Evolutionary conservation across 2,329 filamentous ascomycete species (phyloP).

Genomic region (Pezicula radicicola): DNA sequence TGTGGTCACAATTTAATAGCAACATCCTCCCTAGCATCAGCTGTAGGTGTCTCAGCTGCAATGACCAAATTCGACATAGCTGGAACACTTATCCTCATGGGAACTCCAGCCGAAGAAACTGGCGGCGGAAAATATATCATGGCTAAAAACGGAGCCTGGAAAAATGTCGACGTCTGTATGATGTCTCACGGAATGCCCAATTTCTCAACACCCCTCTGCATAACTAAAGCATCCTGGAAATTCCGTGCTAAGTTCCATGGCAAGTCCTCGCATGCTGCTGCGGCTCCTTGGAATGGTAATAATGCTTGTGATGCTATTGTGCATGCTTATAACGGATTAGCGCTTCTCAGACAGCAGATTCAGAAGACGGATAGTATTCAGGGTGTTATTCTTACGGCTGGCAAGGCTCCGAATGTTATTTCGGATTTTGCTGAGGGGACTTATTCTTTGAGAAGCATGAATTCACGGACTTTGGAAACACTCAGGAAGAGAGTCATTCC

Average conservation of each 20-base stretch:
- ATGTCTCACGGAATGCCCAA: conserved; percentile 30
- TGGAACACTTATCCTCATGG: conserved; percentile 22
- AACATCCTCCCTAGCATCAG: conserved; percentile 29
- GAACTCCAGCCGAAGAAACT: conserved; percentile 9
- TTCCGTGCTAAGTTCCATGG: conserved; percentile 22
- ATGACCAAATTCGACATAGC: conserved; percentile 8
- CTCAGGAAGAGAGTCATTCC: conserved; percentile 1
- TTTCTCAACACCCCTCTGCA: background rate
- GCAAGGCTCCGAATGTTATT: conserved; percentile 38
- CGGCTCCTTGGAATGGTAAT: conserved; percentile 33
- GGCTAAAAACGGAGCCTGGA: conserved; percentile 37
- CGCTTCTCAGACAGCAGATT: conserved; percentile 28
- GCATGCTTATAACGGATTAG: conserved; percentile 30
- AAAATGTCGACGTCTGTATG: conserved; percentile 25
- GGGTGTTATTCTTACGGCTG: conserved; percentile 35
- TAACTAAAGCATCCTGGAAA: conserved; percentile 5
- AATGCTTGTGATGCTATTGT: conserved; percentile 38
- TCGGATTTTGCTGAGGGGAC: conserved; percentile 12
- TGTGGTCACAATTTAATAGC: conserved; percentile 39
- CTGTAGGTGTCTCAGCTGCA: conserved; percentile 26
- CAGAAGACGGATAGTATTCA: conserved; percentile 29
- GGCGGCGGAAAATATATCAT: conserved; percentile 34
- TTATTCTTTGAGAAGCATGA: background rate
- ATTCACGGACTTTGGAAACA: background rate
- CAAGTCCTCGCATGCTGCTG: conserved; percentile 34